Percentiles rank a stretch among this genome's conserved stretches.
These are phyloP conservation scores for Irpex sp. DNA, from an alignment of 1,284 basidiomycete species.

Conservation along the genomic window DNA sequence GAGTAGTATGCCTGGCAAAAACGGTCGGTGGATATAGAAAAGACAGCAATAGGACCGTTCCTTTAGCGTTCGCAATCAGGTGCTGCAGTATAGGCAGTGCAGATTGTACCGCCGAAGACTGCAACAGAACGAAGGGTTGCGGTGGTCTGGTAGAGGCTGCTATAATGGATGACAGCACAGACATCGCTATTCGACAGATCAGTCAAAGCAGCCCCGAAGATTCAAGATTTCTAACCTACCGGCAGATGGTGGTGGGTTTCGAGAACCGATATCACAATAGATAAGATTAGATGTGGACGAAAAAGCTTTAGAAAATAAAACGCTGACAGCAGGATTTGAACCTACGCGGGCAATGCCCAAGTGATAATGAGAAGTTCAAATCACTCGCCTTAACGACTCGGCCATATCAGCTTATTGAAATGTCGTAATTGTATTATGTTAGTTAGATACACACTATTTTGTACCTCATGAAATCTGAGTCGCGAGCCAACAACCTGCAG, in stretches of 20 bases:
- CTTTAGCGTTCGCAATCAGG: slow-evolving; percentile 27
- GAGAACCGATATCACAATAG: not conserved
- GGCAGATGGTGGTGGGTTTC: not conserved
- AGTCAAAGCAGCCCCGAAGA: not conserved
- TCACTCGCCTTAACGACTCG: slow-evolving; percentile 83
- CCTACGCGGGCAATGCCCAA: slow-evolving; percentile 74
- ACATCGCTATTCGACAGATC: not conserved
- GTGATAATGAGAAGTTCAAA: slow-evolving; percentile 65
- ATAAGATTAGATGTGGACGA: not conserved
- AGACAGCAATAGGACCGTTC: slow-evolving; percentile 49
- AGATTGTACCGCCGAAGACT: slow-evolving; percentile 64
- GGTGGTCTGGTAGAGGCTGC: not conserved
- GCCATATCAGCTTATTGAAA: slow-evolving; percentile 60
- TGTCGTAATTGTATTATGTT: no score
- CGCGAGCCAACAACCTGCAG: not conserved
- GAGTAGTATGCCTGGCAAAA: slow-evolving; percentile 21
- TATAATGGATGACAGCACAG: slow-evolving; percentile 1
- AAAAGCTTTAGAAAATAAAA: slow-evolving; percentile 32
- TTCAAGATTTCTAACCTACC: no score
- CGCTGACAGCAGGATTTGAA: slow-evolving; percentile 80
- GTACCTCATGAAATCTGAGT: no score
- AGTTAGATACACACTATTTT: no score
- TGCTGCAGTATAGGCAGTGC: slow-evolving; percentile 52
- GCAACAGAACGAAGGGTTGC: slow-evolving; percentile 54
- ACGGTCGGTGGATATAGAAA: slow-evolving; percentile 51